Percentiles rank a stretch among this genome's conserved stretches.
These are phyloP conservation scores for Aspergillus spinulosporus DNA, from an alignment of 2,329 filamentous ascomycete species.

Conservation along the genomic window DNA sequence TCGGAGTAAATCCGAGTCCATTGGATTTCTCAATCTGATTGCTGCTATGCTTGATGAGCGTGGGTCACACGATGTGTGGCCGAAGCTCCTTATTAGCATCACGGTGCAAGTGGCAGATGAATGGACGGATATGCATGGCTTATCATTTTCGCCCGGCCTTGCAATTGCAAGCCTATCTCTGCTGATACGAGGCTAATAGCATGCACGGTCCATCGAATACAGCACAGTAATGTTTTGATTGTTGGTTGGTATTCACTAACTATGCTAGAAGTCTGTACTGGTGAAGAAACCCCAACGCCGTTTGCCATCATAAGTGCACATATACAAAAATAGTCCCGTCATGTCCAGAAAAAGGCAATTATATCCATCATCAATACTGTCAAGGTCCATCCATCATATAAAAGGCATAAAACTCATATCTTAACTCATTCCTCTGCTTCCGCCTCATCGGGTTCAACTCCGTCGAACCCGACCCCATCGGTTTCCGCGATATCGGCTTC, in stretches of 20 bases:
- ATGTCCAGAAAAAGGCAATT: background rate
- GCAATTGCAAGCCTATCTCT: too few relatives aligned
- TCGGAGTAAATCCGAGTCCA: too few relatives aligned
- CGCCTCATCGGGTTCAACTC: background rate
- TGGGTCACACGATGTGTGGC: too few relatives aligned
- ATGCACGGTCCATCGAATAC: too few relatives aligned
- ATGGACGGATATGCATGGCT: too few relatives aligned
- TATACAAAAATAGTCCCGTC: background rate
- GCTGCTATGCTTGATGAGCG: too few relatives aligned
- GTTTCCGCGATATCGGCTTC: background rate
- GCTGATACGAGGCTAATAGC: too few relatives aligned
- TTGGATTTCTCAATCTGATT: too few relatives aligned
- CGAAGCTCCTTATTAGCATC: too few relatives aligned
- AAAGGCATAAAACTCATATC: background rate
- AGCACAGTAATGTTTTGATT: background rate
- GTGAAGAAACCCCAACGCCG: background rate
- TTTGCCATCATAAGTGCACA: background rate
- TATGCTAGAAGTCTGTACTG: background rate
- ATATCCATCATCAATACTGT: background rate
- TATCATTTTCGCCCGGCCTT: too few relatives aligned
- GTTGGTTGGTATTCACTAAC: background rate
- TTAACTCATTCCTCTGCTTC: background rate
- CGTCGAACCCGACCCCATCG: background rate
- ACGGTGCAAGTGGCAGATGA: too few relatives aligned
- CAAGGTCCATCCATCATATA: slow-evolving; percentile 2